Evolutionary conservation across 257 asterid genomes (phyloP).

Genomic region (Plantago ovata): DNA sequence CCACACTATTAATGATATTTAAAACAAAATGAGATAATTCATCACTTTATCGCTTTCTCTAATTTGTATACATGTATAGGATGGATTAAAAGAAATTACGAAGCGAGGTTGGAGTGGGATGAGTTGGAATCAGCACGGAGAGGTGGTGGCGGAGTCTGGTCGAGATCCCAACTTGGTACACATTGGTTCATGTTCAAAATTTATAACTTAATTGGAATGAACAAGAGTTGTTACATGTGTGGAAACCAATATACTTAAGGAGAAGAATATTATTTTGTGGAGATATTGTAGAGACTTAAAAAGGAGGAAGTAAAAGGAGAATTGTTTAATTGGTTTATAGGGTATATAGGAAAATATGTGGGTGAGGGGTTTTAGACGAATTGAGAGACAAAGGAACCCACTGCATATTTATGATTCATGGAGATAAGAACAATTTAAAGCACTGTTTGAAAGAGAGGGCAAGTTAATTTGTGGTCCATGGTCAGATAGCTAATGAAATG

Average conservation of each 20-base stretch:
- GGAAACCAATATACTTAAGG: background rate
- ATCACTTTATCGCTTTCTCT: background rate
- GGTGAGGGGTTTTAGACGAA: slow-evolving; percentile 17
- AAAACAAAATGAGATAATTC: background rate
- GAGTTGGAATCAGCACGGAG: slow-evolving; percentile 14
- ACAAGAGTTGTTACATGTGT: background rate
- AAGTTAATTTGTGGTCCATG: slow-evolving; percentile 25
- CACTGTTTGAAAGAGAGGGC: slow-evolving; percentile 21
- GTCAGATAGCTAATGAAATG: background rate
- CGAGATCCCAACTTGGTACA: slow-evolving; percentile 69
- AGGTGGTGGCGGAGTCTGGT: slow-evolving; percentile 24
- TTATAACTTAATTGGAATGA: background rate
- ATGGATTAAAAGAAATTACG: background rate
- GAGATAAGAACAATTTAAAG: slow-evolving; percentile 33
- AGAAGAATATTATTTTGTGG: background rate
- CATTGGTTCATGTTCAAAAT: slow-evolving; percentile 49
- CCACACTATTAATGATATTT: background rate
- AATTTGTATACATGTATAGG: too few species aligned
- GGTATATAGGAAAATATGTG: slow-evolving; percentile 20
- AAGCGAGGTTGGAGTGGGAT: background rate
- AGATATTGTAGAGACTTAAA: slow-evolving; percentile 1
- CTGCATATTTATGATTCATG: slow-evolving; percentile 21
- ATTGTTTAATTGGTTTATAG: background rate
- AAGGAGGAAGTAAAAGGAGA: background rate
- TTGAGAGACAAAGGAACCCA: slow-evolving; percentile 7